Evolutionary conservation across 192 early-diverging fungal species (phyloP).

Genomic region (Coemansia sp.): DNA sequence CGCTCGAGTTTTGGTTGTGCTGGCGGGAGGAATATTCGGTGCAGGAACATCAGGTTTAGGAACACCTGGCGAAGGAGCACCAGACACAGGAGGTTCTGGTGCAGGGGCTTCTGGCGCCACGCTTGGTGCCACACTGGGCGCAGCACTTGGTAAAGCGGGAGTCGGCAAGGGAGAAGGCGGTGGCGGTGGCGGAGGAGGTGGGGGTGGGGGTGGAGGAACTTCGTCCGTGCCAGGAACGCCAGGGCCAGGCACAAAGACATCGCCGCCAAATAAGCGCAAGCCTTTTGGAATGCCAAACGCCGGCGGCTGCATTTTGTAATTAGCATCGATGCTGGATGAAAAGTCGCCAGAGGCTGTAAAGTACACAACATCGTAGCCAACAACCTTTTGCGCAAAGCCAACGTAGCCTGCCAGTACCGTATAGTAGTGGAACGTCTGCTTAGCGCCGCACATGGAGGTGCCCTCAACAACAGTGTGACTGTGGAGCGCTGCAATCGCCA

Average conservation of each 20-base stretch:
- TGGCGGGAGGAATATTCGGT: not conserved
- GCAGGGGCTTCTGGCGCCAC: not conserved
- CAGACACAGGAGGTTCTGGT: not conserved
- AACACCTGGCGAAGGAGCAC: not conserved
- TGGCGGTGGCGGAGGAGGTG: not conserved
- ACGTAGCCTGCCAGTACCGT: constrained; percentile 20
- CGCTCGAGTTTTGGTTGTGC: not conserved
- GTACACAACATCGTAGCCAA: constrained; percentile 8
- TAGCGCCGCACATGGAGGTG: constrained; percentile 13
- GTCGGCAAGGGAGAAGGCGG: not conserved
- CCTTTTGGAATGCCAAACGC: not conserved
- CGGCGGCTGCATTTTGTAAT: constrained; percentile 4
- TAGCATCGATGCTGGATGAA: not conserved
- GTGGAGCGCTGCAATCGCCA: constrained; percentile 24
- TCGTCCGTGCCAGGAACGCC: not conserved
- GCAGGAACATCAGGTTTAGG: not conserved
- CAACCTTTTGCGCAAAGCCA: constrained; percentile 19
- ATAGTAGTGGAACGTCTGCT: constrained; percentile 18
- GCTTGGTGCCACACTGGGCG: not conserved
- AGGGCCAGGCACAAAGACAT: not conserved
- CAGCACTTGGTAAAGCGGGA: not conserved
- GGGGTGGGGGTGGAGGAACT: not conserved
- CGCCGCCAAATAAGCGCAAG: not conserved
- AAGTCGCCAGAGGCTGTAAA: constrained; percentile 6
- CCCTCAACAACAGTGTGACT: constrained; percentile 21